Evolutionary conservation across 2,329 filamentous ascomycete genomes (phyloP), one percentile per base, ranked within the genome.

Genomic region (Blumeria graminis): DNA sequence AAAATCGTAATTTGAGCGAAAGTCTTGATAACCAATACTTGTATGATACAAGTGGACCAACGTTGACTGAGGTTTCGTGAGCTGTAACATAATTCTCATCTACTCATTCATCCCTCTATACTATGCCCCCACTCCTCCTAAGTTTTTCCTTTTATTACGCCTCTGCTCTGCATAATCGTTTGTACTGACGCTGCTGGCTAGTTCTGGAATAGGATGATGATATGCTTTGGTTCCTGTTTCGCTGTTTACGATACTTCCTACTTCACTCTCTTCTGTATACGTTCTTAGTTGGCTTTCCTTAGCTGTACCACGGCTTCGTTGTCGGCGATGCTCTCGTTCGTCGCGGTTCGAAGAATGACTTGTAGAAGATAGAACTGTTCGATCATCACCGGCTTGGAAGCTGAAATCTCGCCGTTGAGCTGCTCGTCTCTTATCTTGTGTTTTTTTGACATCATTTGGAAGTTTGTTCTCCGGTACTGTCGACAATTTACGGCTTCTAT

Each of bases 361-460:
- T 58, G 55, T 60, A 33, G 41, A 57, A 50, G 60, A 60, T 22
- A 48, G 3, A 18, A 59, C 58, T 28, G 52, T 60, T 33, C 63
- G 60, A 41, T 68, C 66, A 50, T 67, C 65, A 1, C 65, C 65
- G 35, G 55, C 56, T 38, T 62, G 60, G 60, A 67, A 68, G 35
- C 60, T 62, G 57, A 68, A 67, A 55, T 68, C 64, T 22, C 65
- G 59, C n/a, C 62, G 58, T 35, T 62, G 60, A 28, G 63, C 67
- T 3, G 68, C 64, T 9, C 76, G 71, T 54, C 72, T 73, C 61
- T 76, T 74, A 56, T 78, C 75, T 56, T 74, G 72, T n/a, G 77
- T 68, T 41, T 72, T 71, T 18, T 72, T 69, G 0, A 77, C 77
- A 67, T 81, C 79, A 52, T 73, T 70, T 38, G 76, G 73, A 60